A percentile compares a stretch with the other conserved stretches of the same genome.
Conservation (phyloP, 2,329 filamentous ascomycete genomes). For the Penicillium glabrum region DNA sequence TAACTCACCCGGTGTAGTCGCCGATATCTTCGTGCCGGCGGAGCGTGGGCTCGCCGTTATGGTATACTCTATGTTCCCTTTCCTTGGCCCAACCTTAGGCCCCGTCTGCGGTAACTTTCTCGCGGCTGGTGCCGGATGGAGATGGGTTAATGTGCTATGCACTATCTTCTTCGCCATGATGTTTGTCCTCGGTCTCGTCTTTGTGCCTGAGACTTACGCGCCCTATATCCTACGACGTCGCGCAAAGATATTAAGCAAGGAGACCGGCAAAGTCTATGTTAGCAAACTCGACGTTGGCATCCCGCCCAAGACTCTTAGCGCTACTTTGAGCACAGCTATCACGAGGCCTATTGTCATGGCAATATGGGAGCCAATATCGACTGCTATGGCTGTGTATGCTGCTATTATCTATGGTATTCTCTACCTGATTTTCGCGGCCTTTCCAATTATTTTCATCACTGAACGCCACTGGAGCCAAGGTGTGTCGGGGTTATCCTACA, state of each 20-base stretch:
- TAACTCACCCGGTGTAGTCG: constrained; percentile 59
- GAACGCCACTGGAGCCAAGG: background rate
- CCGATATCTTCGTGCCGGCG: constrained; percentile 55
- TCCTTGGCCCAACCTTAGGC: constrained; percentile 61
- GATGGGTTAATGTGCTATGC: constrained; percentile 53
- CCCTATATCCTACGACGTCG: background rate
- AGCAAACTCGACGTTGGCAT: background rate
- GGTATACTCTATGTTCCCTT: constrained; percentile 64
- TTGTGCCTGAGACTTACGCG: background rate
- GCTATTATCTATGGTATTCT: background rate
- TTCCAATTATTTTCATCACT: background rate
- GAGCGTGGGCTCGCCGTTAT: constrained; percentile 57
- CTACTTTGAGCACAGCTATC: background rate
- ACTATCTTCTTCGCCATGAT: background rate
- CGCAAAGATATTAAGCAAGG: background rate
- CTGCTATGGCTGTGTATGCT: background rate
- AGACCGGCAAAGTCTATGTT: background rate
- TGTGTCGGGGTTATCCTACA: background rate
- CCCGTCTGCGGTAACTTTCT: constrained; percentile 66
- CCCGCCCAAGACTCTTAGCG: background rate
- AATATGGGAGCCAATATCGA: background rate
- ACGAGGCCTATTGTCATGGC: background rate
- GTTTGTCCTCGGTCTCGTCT: background rate
- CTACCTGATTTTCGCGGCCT: background rate
- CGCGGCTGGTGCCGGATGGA: constrained; percentile 60